These are phyloP conservation scores for Sanguinoderma infundibulare DNA, from an alignment of 1,284 basidiomycete species.

Conservation along the genomic window DNA sequence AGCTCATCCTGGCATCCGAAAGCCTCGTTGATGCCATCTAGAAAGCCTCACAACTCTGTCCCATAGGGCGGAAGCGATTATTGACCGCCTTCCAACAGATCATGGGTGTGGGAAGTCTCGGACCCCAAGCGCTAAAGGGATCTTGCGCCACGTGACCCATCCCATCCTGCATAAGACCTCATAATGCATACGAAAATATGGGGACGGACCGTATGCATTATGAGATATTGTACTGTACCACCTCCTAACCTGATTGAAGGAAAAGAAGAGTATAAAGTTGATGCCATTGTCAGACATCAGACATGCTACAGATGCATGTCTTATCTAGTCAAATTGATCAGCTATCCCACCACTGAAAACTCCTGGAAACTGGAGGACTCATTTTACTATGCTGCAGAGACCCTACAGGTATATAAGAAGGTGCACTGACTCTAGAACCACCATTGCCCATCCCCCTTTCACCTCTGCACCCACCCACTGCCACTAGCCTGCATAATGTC, in stretches of 20 bases:
- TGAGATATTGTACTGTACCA: no score
- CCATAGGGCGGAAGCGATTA: no score
- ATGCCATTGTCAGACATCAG: constrained; percentile 16
- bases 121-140: no score
- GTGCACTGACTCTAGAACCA: background rate
- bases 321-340: constrained; percentile 18
- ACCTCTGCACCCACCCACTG: background rate
- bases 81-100: no score
- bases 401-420: background rate
- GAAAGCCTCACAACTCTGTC: no score
- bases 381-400: background rate
- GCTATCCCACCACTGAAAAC: constrained; percentile 1
- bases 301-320: background rate
- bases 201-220: no score
- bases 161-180: no score
- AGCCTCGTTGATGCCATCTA: no score
- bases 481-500: background rate
- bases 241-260: constrained; percentile 16
- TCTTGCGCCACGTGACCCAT: no score
- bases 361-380: background rate
- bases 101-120: no score
- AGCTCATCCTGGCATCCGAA: no score
- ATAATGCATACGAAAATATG: no score
- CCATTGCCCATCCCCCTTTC: background rate
- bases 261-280: constrained; percentile 18